A percentile compares a stretch with the other conserved stretches of the same genome.
Evolutionary conservation across 1,139 yeast species (phyloP).

Genomic region (Yamadazyma songkhlaensis): DNA sequence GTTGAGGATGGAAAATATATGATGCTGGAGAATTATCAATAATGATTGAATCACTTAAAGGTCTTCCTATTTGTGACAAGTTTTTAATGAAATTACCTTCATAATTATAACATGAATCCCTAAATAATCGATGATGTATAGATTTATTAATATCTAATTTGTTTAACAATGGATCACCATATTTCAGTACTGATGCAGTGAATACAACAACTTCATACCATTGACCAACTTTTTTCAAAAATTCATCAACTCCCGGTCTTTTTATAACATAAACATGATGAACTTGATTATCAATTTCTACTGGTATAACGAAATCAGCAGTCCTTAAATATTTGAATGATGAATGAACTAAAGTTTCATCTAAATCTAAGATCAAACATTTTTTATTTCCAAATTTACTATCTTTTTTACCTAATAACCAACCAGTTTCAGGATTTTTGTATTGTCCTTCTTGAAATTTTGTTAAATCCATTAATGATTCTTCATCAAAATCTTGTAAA

Average conservation of each 20-base stretch:
- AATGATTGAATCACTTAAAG: slow-evolving; percentile 78
- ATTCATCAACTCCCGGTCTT: slow-evolving; percentile 97
- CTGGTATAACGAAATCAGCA: slow-evolving; percentile 93
- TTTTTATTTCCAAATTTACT: slow-evolving; percentile 52
- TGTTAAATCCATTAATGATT: slow-evolving; percentile 23
- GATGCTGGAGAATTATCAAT: slow-evolving; percentile 98
- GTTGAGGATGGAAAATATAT: slow-evolving; percentile 94
- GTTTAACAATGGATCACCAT: slow-evolving; percentile 93
- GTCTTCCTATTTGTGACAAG: slow-evolving; percentile 90
- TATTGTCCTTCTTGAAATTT: slow-evolving; percentile 69
- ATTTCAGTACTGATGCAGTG: slow-evolving; percentile 92
- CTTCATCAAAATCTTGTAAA: slow-evolving; percentile 16
- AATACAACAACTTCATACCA: slow-evolving; percentile 93
- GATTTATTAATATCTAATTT: slow-evolving; percentile 71
- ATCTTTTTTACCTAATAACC: slow-evolving; percentile 53
- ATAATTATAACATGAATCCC: slow-evolving; percentile 63
- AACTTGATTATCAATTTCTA: slow-evolving; percentile 76
- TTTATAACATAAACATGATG: slow-evolving; percentile 96
- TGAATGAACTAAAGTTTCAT: slow-evolving; percentile 95
- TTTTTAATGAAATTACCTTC: slow-evolving; percentile 96
- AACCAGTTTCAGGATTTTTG: slow-evolving; percentile 56
- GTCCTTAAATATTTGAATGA: slow-evolving; percentile 88
- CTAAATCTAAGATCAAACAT: slow-evolving; percentile 87
- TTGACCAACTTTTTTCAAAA: slow-evolving; percentile 77
- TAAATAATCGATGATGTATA: slow-evolving; percentile 86